These are phyloP conservation scores for Tetrahymena borealis DNA, from an alignment of 73 alveolate genomes.

Conservation along the genomic window DNA sequence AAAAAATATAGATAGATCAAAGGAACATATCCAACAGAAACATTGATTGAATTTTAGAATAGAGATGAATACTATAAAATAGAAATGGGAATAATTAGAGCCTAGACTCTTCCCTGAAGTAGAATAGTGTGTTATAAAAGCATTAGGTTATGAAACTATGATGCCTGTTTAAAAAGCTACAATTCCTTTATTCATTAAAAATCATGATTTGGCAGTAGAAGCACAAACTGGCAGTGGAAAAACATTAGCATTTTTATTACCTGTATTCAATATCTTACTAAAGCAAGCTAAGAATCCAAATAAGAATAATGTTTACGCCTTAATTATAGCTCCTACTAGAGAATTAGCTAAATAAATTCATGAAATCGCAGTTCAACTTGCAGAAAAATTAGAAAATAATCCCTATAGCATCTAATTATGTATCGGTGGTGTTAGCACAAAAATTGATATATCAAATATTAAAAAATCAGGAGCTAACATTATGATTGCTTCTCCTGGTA, in stretches of 20 bases:
- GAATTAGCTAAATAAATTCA: constrained; percentile 94
- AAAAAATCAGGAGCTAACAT: constrained; percentile 81
- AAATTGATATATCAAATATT: constrained; percentile 70
- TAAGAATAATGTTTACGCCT: constrained; percentile 50
- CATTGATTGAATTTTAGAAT: too few species aligned
- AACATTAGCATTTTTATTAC: constrained; percentile 91
- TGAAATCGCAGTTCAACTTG: constrained; percentile 67
- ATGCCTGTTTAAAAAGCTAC: constrained; percentile 78
- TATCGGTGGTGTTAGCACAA: constrained; percentile 87
- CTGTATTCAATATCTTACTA: constrained; percentile 53
- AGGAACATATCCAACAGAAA: too few species aligned
- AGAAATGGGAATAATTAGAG: background rate
- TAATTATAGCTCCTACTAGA: constrained; percentile 95
- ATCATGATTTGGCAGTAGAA: constrained; percentile 82
- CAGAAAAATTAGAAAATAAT: constrained; percentile 18
- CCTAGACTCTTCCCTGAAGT: constrained; percentile 12
- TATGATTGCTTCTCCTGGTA: constrained; percentile 95
- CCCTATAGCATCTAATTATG: constrained; percentile 49
- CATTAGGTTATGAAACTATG: constrained; percentile 47
- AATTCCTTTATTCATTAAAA: constrained; percentile 61
- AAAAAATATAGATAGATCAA: too few species aligned
- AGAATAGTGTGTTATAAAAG: constrained; percentile 15
- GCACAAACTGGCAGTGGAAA: constrained; percentile 99
- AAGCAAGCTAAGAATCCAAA: constrained; percentile 8
- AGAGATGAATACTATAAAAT: background rate